Evolutionary conservation across 2,329 filamentous ascomycete species (phyloP), one percentile per base, ranked within the genome.

Genomic region (Didymella glomerata): DNA sequence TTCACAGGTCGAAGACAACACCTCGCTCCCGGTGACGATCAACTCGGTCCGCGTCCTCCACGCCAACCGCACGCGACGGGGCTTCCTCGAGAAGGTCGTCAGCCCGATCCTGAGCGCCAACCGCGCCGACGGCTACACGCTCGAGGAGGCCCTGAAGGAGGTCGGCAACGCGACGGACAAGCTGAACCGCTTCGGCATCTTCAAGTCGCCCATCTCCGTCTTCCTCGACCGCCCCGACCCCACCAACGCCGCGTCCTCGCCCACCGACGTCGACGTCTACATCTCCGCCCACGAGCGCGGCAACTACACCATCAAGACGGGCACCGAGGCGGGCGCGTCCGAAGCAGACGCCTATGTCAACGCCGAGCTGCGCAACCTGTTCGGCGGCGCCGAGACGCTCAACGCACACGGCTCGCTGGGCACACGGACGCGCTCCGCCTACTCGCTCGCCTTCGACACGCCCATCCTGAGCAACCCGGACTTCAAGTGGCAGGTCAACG

Each of bases 341-440:
- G 95, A 99, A 78, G 95, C 94, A 34, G 96, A 93, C 8, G 94
- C 93, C 4, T 98, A 96, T 74, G 89, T 91, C 66, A 94, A 95
- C 67, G 84, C 93, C 44, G 84, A 94, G 50, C 89, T 93, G 82
- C 89, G 95, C 67, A 99, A 99, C 78, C 85, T 99, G 60, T 92
- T 99, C 75, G 95, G 95, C 50, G 95, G 95, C 38, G 95, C 93
- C 24, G 95, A 99, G 81, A 90, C 90, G 56, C 80, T 99, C 63
- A 92, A 91, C 51, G 81, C 96, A 60, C 94, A 97, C 71, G 93
- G 92, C 48, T 93, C 92, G 30, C 82, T 93, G 24, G 95, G 95
- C 57, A 98, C 94, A 7, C 86, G 95, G 44, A 98, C 95, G 27
- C 85, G 93, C 47, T 97, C 93, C 2, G 91, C 94, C 25, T 98